Evolutionary conservation across 176 grass and related monocot genomes (phyloP).

Genomic region (Musa schizocarpa): DNA sequence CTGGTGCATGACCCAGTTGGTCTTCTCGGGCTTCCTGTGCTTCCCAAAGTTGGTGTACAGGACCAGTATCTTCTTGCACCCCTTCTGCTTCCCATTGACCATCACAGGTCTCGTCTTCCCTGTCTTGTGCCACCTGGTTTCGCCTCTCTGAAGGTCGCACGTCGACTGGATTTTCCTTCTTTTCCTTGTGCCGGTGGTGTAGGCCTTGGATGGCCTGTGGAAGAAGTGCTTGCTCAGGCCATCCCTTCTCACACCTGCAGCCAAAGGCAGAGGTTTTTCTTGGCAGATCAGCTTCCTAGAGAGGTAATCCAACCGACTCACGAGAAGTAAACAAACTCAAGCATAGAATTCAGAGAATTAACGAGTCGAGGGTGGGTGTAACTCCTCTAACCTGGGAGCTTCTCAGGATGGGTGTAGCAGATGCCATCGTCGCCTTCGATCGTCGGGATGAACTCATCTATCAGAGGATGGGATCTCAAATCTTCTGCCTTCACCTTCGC

Average conservation of each 20-base stretch:
- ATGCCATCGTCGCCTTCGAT: constrained; percentile 93
- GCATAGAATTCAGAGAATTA: too few relatives aligned
- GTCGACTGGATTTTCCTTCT: constrained; percentile 65
- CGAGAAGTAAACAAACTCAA: constrained; percentile 5
- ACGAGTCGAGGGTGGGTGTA: too few relatives aligned
- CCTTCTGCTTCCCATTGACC: constrained; percentile 48
- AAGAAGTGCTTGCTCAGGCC: constrained; percentile 86
- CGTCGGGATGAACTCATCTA: constrained; percentile 92
- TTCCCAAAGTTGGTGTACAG: constrained; percentile 94
- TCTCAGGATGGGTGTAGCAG: constrained; percentile 94
- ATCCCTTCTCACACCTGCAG: constrained; percentile 68
- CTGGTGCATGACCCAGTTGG: constrained; percentile 99
- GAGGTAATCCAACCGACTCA: background rate
- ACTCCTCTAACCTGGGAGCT: constrained; percentile 54
- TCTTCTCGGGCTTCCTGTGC: constrained; percentile 68
- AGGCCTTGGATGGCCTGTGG: constrained; percentile 89
- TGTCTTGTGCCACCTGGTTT: constrained; percentile 98
- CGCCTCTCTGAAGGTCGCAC: constrained; percentile 17
- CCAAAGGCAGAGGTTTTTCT: background rate
- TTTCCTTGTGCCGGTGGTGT: constrained; percentile 91
- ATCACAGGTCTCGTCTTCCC: constrained; percentile 78
- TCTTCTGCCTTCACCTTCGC: constrained; percentile 45
- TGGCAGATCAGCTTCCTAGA: constrained; percentile 18
- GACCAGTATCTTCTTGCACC: constrained; percentile 95
- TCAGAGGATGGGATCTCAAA: constrained; percentile 48